These are phyloP conservation scores for Centaurea solstitialis DNA, from an alignment of 129 eudicot genomes.

Conservation along the genomic window DNA sequence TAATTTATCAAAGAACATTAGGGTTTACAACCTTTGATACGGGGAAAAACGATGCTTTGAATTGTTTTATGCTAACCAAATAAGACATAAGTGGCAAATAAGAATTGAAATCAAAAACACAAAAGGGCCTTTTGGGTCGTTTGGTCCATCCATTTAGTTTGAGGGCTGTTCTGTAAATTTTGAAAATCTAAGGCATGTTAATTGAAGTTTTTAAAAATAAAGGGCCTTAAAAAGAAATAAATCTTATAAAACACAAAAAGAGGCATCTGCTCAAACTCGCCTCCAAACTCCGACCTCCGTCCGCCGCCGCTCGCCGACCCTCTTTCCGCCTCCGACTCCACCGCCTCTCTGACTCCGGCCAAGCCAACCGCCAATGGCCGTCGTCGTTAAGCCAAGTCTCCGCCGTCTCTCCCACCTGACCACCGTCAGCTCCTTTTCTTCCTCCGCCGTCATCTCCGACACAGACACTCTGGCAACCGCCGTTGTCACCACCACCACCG, in stretches of 20 bases:
- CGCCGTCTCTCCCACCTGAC: constrained; percentile 34
- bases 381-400: constrained; percentile 29
- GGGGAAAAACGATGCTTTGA: too few relatives aligned
- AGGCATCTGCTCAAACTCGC: not conserved
- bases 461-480: not conserved
- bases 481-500: not conserved
- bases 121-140: too few relatives aligned
- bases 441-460: constrained; percentile 25
- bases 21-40: too few relatives aligned
- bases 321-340: not conserved
- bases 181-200: not conserved
- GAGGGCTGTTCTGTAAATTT: not conserved
- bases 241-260: not conserved
- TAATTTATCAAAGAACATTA: too few relatives aligned
- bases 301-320: not conserved
- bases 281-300: not conserved
- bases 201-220: not conserved
- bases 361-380: constrained; percentile 55
- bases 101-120: too few relatives aligned
- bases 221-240: not conserved
- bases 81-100: too few relatives aligned
- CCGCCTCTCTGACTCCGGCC: not conserved
- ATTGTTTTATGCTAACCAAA: too few relatives aligned
- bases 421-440: constrained; percentile 21
- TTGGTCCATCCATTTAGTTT: not conserved